Conservation (phyloP, 2,329 filamentous ascomycete genomes). For the Epichloe typhina region DNA sequence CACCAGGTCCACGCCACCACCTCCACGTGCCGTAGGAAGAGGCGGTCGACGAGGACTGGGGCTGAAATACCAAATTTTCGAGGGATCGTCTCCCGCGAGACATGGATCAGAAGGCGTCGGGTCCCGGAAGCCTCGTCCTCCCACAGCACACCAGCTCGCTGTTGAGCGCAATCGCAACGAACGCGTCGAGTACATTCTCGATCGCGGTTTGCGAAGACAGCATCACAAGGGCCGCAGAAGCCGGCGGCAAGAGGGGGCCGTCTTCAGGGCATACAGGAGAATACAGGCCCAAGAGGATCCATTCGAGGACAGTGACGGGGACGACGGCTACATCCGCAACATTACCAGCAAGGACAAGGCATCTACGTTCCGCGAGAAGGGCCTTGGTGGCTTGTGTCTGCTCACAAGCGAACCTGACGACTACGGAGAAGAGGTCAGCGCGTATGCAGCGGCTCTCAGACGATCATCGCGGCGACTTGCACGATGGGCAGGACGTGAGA, state of each 20-base stretch:
- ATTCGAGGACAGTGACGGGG: constrained; percentile 51
- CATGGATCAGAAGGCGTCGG: constrained; percentile 42
- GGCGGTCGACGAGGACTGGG: constrained; percentile 15
- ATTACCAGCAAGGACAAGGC: constrained; percentile 14
- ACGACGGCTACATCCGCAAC: constrained; percentile 28
- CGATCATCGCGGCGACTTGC: constrained; percentile 51
- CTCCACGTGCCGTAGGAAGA: constrained; percentile 20
- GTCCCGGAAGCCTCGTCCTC: constrained; percentile 53
- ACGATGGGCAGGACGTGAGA: constrained; percentile 47
- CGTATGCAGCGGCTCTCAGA: constrained; percentile 53
- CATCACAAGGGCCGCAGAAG: constrained; percentile 50
- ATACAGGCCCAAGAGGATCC: constrained; percentile 41
- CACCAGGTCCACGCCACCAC: constrained; percentile 30
- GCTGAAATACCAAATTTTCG: constrained; percentile 48
- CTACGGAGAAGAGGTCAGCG: constrained; percentile 60
- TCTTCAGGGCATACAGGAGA: constrained; percentile 54
- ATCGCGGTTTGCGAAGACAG: constrained; percentile 54
- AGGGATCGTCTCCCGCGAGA: constrained; percentile 46
- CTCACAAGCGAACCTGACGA: constrained; percentile 53
- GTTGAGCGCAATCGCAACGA: constrained; percentile 67
- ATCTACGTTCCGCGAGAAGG: constrained; percentile 38
- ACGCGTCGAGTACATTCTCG: constrained; percentile 70
- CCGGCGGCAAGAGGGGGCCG: constrained; percentile 50
- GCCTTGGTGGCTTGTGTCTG: constrained; percentile 51
- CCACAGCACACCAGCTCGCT: constrained; percentile 70